Conservation (phyloP, 495 filamentous ascomycete genomes). For the Friedmanniomyces endolithicus region DNA sequence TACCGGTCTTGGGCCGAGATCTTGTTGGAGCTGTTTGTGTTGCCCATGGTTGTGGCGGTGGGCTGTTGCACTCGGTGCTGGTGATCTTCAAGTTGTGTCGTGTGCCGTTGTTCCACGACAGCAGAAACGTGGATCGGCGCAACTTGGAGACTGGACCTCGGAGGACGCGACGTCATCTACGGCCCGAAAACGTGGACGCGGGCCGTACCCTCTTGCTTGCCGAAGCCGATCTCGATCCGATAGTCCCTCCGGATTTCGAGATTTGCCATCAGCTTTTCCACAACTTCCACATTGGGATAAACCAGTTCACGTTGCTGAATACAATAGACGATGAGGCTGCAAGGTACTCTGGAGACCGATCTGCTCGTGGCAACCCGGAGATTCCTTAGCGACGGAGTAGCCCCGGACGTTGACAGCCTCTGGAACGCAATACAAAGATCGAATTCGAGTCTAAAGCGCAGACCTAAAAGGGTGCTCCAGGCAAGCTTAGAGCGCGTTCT, state of each 20-base stretch:
- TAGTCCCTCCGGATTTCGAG: neutral
- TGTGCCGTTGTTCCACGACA: no score
- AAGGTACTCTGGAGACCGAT: conserved; percentile 18
- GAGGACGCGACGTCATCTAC: neutral
- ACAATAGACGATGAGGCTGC: neutral
- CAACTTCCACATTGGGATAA: neutral
- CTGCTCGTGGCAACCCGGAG: conserved; percentile 6
- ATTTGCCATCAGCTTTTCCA: neutral
- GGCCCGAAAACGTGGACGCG: neutral
- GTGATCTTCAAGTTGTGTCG: neutral
- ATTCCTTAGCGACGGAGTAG: conserved; percentile 32
- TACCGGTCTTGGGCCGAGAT: conserved; percentile 63
- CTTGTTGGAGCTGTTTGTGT: conserved; percentile 50
- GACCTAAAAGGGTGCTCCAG: conserved; percentile 67
- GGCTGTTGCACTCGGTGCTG: conserved; percentile 28
- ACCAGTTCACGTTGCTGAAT: neutral
- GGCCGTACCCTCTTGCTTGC: neutral
- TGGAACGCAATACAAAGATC: conserved; percentile 70
- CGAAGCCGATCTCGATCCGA: neutral
- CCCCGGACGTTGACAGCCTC: conserved; percentile 48
- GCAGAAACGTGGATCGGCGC: no score
- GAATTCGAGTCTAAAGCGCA: conserved; percentile 71
- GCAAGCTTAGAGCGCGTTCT: conserved; percentile 79
- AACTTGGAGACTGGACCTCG: no score
- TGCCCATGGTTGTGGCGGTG: conserved; percentile 42